Percentiles rank a stretch among this genome's conserved stretches.
phyloP scores from a whole-genome alignment of 768 basidiomycete species.

The Mycena vulgaris region DNA sequence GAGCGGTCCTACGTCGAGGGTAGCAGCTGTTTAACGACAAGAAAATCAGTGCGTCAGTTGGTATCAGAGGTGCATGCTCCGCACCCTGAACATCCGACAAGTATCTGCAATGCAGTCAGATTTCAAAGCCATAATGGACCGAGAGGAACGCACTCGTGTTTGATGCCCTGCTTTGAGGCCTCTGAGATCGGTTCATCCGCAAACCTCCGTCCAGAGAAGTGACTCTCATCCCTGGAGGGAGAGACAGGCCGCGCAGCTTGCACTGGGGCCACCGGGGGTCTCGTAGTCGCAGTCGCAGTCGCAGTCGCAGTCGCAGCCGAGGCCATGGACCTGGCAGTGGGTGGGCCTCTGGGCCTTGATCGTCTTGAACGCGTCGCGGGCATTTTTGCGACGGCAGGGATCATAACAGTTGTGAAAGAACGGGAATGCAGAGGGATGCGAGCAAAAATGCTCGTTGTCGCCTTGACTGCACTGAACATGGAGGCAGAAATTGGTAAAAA shows the following conservation, averaged over 20 bases:
- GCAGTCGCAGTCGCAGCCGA: constrained; percentile 24
- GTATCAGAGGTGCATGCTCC: constrained; percentile 11
- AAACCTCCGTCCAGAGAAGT: constrained; percentile 51
- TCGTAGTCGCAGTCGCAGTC: neutral
- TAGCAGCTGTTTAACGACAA: constrained; percentile 50
- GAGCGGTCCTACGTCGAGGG: constrained; percentile 51
- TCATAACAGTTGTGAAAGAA: constrained; percentile 9
- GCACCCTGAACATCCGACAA: constrained; percentile 65
- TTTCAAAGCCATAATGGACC: neutral
- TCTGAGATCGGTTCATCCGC: constrained; percentile 55
- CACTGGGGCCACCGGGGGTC: too few relatives aligned
- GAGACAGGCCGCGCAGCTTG: too few relatives aligned
- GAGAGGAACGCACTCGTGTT: constrained; percentile 57
- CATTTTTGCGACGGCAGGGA: constrained; percentile 25
- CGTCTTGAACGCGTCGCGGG: constrained; percentile 34
- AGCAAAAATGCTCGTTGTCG: constrained; percentile 30
- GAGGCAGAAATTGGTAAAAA: constrained; percentile 1
- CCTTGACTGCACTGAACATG: constrained; percentile 30
- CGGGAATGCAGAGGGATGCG: constrained; percentile 9
- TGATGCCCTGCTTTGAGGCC: constrained; percentile 58
- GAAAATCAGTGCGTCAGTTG: neutral
- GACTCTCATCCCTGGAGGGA: constrained; percentile 22
- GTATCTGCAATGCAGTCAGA: constrained; percentile 45
- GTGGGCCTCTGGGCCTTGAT: constrained; percentile 17
- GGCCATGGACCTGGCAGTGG: constrained; percentile 14